phyloP scores from a whole-genome alignment of 352 stramenopile species.

The Pythium chondricola region DNA sequence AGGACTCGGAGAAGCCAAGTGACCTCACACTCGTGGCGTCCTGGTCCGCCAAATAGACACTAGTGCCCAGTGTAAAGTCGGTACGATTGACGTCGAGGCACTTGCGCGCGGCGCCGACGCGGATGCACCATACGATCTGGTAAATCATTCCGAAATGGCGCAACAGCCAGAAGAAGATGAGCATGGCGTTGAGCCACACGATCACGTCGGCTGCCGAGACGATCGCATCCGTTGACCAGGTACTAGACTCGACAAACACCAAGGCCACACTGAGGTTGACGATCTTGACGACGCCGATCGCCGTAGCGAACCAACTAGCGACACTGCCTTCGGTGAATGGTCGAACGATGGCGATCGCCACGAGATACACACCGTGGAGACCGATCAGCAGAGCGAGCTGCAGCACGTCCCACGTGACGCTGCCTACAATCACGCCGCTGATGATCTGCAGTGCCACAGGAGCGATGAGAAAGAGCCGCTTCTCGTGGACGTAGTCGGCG shows the following conservation, averaged over 20 bases:
- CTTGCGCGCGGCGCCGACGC: background rate
- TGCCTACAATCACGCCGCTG: conserved; percentile 18
- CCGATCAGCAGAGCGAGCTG: conserved; percentile 19
- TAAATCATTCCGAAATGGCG: conserved; percentile 5
- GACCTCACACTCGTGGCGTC: no score
- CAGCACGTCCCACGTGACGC: background rate
- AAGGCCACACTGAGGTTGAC: conserved; percentile 13
- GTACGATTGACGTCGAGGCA: background rate
- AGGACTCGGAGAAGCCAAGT: no score
- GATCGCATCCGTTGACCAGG: background rate
- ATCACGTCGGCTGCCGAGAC: conserved; percentile 8
- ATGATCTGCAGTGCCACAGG: conserved; percentile 21
- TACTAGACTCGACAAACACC: conserved; percentile 1
- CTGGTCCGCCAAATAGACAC: no score
- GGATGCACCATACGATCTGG: conserved; percentile 3
- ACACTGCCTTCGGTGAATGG: conserved; percentile 15
- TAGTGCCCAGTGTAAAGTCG: no score
- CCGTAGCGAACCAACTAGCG: conserved; percentile 13
- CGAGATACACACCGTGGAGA: conserved; percentile 16
- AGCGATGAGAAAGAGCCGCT: conserved; percentile 20
- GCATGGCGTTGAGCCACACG: conserved; percentile 13
- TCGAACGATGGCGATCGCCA: conserved; percentile 6
- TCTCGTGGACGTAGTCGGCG: conserved; percentile 18
- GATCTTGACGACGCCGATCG: conserved; percentile 14
- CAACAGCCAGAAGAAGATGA: conserved; percentile 16